These are phyloP conservation scores for Sporobolomyces roseus DNA, from an alignment of 768 basidiomycete genomes.

Conservation along the genomic window DNA sequence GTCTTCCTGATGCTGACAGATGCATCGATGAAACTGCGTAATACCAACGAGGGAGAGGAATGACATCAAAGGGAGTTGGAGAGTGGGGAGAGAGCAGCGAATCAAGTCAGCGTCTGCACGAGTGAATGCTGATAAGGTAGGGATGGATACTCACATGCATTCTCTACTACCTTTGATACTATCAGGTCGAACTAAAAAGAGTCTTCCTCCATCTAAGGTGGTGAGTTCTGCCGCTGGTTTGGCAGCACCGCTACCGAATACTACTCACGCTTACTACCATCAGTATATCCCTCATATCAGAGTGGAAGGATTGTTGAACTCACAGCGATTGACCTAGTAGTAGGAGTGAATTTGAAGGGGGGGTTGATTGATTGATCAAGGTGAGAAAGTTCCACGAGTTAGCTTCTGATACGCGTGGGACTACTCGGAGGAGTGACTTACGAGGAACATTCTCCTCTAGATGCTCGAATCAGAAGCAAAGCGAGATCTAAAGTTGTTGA, in stretches of 20 bases:
- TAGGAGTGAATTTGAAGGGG: background rate
- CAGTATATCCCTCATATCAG: no score
- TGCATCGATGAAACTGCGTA: slow-evolving; percentile 80
- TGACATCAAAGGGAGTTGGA: background rate
- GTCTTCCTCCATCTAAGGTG: slow-evolving; percentile 84
- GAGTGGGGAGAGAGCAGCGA: background rate
- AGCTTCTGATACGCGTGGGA: background rate
- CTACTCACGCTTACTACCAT: background rate
- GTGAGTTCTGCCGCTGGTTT: slow-evolving; percentile 63
- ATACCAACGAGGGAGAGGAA: background rate
- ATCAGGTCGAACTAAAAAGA: slow-evolving; percentile 85
- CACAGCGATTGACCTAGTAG: slow-evolving; percentile 36
- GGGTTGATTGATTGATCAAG: slow-evolving; percentile 5
- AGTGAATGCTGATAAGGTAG: background rate
- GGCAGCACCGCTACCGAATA: slow-evolving; percentile 16
- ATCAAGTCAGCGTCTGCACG: background rate
- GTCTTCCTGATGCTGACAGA: slow-evolving; percentile 85
- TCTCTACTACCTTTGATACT: slow-evolving; percentile 86
- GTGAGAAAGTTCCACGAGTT: background rate
- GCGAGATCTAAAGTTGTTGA: background rate
- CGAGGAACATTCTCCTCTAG: slow-evolving; percentile 26
- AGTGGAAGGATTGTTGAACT: background rate
- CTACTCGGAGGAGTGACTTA: background rate
- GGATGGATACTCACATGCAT: slow-evolving; percentile 73
- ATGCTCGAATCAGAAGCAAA: background rate